Conservation (phyloP, 2,329 filamentous ascomycete genomes). For the Chaetothyriales sp. region DNA sequence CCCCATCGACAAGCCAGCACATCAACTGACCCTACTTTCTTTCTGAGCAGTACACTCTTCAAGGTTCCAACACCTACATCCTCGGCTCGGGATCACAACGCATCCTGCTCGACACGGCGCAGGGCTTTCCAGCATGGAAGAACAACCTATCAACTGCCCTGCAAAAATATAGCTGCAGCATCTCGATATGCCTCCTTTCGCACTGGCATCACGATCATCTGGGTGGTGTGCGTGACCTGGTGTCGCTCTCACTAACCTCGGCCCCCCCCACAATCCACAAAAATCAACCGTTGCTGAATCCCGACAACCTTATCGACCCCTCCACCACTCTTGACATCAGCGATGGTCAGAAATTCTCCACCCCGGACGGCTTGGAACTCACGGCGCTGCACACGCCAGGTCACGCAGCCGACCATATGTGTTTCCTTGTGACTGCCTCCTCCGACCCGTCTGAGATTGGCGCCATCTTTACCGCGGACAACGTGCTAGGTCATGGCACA, state of each 20-base stretch:
- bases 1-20: neutral
- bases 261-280: constrained; percentile 34
- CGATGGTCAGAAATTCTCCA: constrained; percentile 13
- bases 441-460: constrained; percentile 45
- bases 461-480: constrained; percentile 79
- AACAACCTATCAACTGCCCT: constrained; percentile 52
- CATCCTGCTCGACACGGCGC: constrained; percentile 79
- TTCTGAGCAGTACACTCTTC: constrained; percentile 42
- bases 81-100: constrained; percentile 60
- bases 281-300: constrained; percentile 31
- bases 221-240: constrained; percentile 58
- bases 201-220: constrained; percentile 90
- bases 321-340: constrained; percentile 39
- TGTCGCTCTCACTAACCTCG: constrained; percentile 47
- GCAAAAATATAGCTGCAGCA: constrained; percentile 48
- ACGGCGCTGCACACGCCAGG: constrained; percentile 56
- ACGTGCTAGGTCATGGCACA: constrained; percentile 75
- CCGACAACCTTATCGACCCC: constrained; percentile 40
- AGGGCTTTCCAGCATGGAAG: constrained; percentile 65
- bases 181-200: constrained; percentile 63
- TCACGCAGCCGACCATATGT: constrained; percentile 73
- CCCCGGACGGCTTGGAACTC: constrained; percentile 42
- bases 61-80: constrained; percentile 87
- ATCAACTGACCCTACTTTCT: neutral
- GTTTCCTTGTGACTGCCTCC: constrained; percentile 48